phyloP scores from a whole-genome alignment of 73 alveolate species.

The Tetrahymena elliotti region DNA sequence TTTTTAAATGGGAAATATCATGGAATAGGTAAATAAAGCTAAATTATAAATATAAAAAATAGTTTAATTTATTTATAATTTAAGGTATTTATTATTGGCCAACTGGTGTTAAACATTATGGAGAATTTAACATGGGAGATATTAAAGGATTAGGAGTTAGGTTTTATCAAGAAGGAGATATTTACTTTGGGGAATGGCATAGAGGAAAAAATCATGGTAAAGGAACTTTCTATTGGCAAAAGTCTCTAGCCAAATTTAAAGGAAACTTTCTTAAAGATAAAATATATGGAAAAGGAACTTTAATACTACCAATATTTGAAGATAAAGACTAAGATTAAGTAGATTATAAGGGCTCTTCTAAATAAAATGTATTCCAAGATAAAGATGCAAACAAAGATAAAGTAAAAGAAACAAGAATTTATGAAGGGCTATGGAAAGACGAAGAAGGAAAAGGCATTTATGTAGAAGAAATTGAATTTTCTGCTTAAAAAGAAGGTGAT shows the following conservation, averaged over 20 bases:
- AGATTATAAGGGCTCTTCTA: neutral
- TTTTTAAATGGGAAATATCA: neutral
- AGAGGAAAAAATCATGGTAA: conserved; percentile 22
- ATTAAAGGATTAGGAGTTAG: conserved; percentile 25
- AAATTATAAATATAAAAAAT: neutral
- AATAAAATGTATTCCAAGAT: neutral
- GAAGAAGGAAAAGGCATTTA: conserved; percentile 10
- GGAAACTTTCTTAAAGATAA: conserved; percentile 22
- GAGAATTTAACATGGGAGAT: conserved; percentile 31
- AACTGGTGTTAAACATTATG: conserved; percentile 42
- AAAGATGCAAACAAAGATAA: neutral
- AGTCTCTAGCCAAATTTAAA: neutral
- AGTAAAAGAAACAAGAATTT: neutral
- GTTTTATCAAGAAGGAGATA: conserved; percentile 15
- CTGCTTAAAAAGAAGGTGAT: neutral
- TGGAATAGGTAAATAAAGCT: neutral
- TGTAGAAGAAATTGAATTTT: neutral
- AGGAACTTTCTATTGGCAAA: conserved; percentile 10
- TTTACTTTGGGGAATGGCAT: conserved; percentile 22
- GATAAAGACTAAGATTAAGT: neutral
- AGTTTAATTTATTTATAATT: neutral
- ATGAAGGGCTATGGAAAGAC: conserved; percentile 19
- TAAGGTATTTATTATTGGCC: neutral
- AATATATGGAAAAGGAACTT: conserved; percentile 18
- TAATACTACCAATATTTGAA: neutral